Evolutionary conservation across 2,329 filamentous ascomycete species (phyloP).

Genomic region (Paradendryphiella salina): DNA sequence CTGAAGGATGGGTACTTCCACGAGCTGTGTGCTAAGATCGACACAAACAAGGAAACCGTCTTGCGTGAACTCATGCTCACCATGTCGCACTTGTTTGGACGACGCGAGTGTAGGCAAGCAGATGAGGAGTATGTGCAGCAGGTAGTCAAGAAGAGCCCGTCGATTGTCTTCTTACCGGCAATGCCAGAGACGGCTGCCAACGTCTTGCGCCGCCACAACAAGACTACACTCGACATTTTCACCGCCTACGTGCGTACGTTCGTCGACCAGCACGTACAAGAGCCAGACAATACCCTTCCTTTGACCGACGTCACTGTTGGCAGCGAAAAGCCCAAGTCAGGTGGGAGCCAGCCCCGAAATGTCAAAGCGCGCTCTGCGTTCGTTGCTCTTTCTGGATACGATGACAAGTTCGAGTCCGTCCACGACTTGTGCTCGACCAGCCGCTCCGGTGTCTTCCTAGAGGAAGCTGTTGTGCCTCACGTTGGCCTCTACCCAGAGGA

Average conservation of each 20-base stretch:
- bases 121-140: slow-evolving; percentile 54
- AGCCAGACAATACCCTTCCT: slow-evolving; percentile 61
- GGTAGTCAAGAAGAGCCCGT: slow-evolving; percentile 61
- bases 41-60: slow-evolving; percentile 54
- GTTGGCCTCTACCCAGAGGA: slow-evolving; percentile 65
- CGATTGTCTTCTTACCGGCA: slow-evolving; percentile 65
- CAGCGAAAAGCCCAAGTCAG: slow-evolving; percentile 28
- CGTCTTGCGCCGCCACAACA: slow-evolving; percentile 65
- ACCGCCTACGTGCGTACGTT: slow-evolving; percentile 70
- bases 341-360: slow-evolving; percentile 28
- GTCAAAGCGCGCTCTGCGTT: slow-evolving; percentile 67
- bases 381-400: slow-evolving; percentile 69
- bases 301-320: slow-evolving; percentile 59
- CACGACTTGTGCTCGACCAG: slow-evolving; percentile 68
- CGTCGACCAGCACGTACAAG: slow-evolving; percentile 63
- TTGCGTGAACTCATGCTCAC: slow-evolving; percentile 67
- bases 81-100: slow-evolving; percentile 71
- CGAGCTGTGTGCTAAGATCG: slow-evolving; percentile 62
- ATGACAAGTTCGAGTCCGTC: slow-evolving; percentile 66
- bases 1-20: slow-evolving; percentile 72
- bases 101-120: slow-evolving; percentile 56
- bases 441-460: slow-evolving; percentile 71
- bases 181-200: slow-evolving; percentile 62
- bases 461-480: slow-evolving; percentile 72
- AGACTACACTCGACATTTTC: slow-evolving; percentile 67